These are phyloP conservation scores for Cutaneotrichosporon cutaneum DNA, from an alignment of 1,284 basidiomycete species.

Conservation along the genomic window DNA sequence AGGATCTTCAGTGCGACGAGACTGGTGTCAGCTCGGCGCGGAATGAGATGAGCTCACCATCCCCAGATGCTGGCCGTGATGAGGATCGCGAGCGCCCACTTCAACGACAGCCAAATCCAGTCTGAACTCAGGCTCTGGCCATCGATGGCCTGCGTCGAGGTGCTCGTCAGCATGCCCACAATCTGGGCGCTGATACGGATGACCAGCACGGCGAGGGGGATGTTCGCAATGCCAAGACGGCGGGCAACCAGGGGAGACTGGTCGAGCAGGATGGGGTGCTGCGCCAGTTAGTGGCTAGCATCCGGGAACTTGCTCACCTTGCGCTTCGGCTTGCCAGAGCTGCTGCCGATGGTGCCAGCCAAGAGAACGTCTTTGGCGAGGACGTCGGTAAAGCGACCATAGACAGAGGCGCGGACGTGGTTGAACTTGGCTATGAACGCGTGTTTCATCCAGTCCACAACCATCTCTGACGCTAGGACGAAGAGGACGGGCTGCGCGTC, in stretches of 20 bases:
- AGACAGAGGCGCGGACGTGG: conserved; percentile 90
- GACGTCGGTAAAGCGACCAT: conserved; percentile 93
- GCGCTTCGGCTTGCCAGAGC: conserved; percentile 44
- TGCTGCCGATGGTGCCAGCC: conserved; percentile 57
- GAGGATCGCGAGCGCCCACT: conserved; percentile 61
- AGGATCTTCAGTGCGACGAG: conserved; percentile 82
- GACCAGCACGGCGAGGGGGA: conserved; percentile 89
- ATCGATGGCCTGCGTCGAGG: conserved; percentile 34
- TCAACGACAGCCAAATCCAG: conserved; percentile 56
- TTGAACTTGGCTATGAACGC: conserved; percentile 98
- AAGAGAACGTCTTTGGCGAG: conserved; percentile 89
- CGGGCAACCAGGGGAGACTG: conserved; percentile 93
- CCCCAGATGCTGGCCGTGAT: conserved; percentile 73
- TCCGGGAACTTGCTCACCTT: conserved; percentile 59
- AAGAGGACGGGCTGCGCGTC: conserved; percentile 74
- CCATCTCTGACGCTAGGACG: conserved; percentile 86
- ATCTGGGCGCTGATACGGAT: conserved; percentile 85
- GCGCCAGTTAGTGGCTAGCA: conserved; percentile 46
- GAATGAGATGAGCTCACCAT: conserved; percentile 57
- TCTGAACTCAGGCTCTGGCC: conserved; percentile 25
- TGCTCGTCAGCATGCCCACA: conserved; percentile 61
- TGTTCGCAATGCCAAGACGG: conserved; percentile 86
- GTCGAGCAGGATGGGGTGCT: conserved; percentile 76
- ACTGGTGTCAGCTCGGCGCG: conserved; percentile 52
- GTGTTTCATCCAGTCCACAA: conserved; percentile 99